Evolutionary conservation across 306 rosid species (phyloP).

Genomic region (Mucuna pruriens): DNA sequence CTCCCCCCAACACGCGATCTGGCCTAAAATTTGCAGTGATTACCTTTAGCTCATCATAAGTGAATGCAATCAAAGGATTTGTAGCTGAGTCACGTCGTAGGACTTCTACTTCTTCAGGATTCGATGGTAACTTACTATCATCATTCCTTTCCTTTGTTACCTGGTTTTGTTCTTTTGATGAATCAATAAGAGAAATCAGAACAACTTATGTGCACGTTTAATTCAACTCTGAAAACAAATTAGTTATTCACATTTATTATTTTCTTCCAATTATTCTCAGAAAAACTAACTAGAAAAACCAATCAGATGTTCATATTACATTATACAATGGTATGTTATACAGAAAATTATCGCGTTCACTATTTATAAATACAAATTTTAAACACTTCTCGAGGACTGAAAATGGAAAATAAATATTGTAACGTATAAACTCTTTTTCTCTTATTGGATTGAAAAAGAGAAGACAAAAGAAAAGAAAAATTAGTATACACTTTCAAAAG

Average conservation of each 20-base stretch:
- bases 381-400: neutral
- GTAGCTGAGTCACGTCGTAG: conserved; percentile 84
- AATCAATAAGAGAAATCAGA: conserved; percentile 54
- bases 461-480: neutral
- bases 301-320: neutral
- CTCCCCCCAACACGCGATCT: conserved; percentile 86
- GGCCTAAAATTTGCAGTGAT: conserved; percentile 84
- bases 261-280: neutral
- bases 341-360: neutral
- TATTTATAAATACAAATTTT: neutral
- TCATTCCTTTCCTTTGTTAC: conserved; percentile 52
- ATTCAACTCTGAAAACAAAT: neutral
- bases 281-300: neutral
- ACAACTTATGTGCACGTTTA: conserved; percentile 21
- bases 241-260: conserved; percentile 8
- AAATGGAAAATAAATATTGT: neutral
- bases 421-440: neutral
- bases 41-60: conserved; percentile 69
- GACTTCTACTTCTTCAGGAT: conserved; percentile 94
- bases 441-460: conserved; percentile 22
- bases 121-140: conserved; percentile 73
- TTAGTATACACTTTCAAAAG: conserved; percentile 22
- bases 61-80: conserved; percentile 85
- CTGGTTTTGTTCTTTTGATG: conserved; percentile 60
- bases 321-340: neutral